Conservation (phyloP, 1,284 basidiomycete species). For the Pseudozyma sp. region DNA sequence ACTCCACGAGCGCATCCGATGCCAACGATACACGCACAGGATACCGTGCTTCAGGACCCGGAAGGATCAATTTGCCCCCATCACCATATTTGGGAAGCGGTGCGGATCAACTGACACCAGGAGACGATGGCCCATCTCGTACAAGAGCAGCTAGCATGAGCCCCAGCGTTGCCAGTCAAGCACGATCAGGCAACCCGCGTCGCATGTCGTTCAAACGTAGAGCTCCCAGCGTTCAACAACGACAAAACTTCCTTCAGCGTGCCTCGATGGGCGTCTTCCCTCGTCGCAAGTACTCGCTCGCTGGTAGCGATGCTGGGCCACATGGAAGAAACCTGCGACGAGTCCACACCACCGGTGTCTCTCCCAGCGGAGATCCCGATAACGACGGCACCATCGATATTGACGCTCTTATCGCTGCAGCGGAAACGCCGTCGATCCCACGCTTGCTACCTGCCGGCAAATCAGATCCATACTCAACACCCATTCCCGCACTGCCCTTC, state of each 20-base stretch:
- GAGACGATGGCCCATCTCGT: slow-evolving; percentile 15
- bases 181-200: slow-evolving; percentile 9
- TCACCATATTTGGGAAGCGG: slow-evolving; percentile 23
- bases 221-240: slow-evolving; percentile 27
- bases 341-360: slow-evolving; percentile 36
- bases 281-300: slow-evolving; percentile 24
- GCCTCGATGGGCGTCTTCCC: slow-evolving; percentile 55
- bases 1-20: neutral
- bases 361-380: slow-evolving; percentile 6
- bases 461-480: slow-evolving; percentile 51
- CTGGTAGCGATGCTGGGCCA: slow-evolving; percentile 29
- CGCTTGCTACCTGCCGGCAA: slow-evolving; percentile 36
- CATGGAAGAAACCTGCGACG: slow-evolving; percentile 22
- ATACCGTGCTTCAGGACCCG: slow-evolving; percentile 37
- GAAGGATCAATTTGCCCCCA: slow-evolving; percentile 40
- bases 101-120: slow-evolving; percentile 21
- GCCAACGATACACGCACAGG: slow-evolving; percentile 12
- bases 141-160: slow-evolving; percentile 26
- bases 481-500: slow-evolving; percentile 65
- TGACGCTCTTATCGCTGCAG: slow-evolving; percentile 39
- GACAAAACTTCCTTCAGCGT: slow-evolving; percentile 46
- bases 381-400: slow-evolving; percentile 36
- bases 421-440: slow-evolving; percentile 39
- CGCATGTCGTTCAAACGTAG: slow-evolving; percentile 51
- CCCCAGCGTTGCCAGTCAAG: slow-evolving; percentile 31